phyloP scores from a whole-genome alignment of 176 grass and related monocot species.

The Paspalum notatum region DNA sequence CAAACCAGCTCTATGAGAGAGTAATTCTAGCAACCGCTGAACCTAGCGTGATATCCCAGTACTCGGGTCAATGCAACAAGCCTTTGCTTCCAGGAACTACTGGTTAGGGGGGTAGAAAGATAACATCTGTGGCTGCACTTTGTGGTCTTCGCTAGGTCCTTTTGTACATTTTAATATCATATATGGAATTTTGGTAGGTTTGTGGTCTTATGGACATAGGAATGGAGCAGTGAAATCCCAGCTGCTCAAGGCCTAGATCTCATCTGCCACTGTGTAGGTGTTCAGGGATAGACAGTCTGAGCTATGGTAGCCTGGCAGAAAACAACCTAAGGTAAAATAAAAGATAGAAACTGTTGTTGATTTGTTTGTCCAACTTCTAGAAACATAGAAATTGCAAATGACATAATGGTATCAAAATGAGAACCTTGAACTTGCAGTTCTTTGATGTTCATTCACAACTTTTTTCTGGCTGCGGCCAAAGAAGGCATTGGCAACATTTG shows the following conservation, averaged over 20 bases:
- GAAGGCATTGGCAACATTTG: conserved; percentile 88
- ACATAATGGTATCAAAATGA: conserved; percentile 42
- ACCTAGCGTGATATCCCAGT: no score
- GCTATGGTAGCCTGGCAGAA: conserved; percentile 12
- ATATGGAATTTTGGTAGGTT: not conserved
- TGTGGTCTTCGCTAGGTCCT: not conserved
- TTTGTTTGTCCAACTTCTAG: not conserved
- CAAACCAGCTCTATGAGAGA: no score
- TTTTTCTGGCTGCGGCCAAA: conserved; percentile 62
- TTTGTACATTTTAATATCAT: not conserved
- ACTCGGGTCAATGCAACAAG: no score
- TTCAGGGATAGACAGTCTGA: not conserved
- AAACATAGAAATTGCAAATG: not conserved
- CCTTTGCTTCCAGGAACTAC: no score
- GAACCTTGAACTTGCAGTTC: conserved; percentile 96
- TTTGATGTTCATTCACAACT: conserved; percentile 81
- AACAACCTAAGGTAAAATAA: conserved; percentile 27
- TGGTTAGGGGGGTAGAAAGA: not conserved
- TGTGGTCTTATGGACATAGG: not conserved
- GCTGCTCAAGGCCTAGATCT: not conserved
- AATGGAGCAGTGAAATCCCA: not conserved
- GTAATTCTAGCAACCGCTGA: no score
- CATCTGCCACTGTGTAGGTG: not conserved
- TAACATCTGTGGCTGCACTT: not conserved
- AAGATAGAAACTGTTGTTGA: conserved; percentile 8